Conservation (phyloP, 192 early-diverging fungal species). For the Kickxella alabastrina region DNA sequence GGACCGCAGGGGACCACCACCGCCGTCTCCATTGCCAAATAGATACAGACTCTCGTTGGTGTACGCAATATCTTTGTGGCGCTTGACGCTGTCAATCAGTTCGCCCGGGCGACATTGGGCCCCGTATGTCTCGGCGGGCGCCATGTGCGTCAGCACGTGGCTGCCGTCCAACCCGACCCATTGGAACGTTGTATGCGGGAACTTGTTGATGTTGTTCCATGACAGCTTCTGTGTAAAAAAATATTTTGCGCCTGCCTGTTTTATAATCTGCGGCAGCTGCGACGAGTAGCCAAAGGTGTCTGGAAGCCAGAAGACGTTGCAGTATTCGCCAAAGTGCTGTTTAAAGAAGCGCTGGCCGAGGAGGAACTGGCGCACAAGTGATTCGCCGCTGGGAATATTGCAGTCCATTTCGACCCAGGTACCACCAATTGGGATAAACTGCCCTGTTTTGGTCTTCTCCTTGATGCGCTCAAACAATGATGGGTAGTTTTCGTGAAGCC, state of each 20-base stretch:
- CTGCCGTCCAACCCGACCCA: conserved; percentile 89
- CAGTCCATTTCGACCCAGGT: conserved; percentile 99
- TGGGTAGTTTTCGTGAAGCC: conserved; percentile 82
- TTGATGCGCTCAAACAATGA: conserved; percentile 73
- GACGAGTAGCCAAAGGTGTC: conserved; percentile 90
- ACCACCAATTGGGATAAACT: conserved; percentile 89
- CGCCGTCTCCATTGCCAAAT: conserved; percentile 95
- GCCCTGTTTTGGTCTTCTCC: conserved; percentile 61
- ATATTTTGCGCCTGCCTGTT: conserved; percentile 72
- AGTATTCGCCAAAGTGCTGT: conserved; percentile 65
- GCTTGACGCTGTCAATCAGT: conserved; percentile 62
- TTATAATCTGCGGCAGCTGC: conserved; percentile 87
- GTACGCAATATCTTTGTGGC: conserved; percentile 84
- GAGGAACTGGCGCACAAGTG: conserved; percentile 86
- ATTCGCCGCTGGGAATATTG: conserved; percentile 93
- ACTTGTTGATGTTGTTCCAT: conserved; percentile 99
- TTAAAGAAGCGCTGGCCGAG: conserved; percentile 88
- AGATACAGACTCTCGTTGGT: conserved; percentile 77
- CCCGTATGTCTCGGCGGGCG: conserved; percentile 83
- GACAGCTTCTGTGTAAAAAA: conserved; percentile 98
- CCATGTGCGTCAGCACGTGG: conserved; percentile 80
- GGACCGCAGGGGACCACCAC: conserved; percentile 76
- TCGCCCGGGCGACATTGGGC: conserved; percentile 62
- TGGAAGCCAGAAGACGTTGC: conserved; percentile 86
- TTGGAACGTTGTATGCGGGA: conserved; percentile 91